Conservation (phyloP, 257 asterid genomes). For the Solanum lignicaule region DNA sequence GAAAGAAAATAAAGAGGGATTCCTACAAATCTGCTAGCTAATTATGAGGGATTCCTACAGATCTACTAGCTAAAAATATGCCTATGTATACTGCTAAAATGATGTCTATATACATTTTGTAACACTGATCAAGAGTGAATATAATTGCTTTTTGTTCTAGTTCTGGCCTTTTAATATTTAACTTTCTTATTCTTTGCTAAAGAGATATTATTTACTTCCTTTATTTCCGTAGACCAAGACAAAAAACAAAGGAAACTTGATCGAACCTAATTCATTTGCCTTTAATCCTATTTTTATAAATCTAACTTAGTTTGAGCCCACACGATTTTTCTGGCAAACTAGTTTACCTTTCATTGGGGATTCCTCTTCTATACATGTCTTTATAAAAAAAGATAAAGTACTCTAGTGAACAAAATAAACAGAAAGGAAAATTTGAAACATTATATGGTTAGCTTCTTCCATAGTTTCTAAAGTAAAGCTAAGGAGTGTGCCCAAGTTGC, state of each 20-base stretch:
- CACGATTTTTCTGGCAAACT: background rate
- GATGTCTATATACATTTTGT: no score
- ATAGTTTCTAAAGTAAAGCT: background rate
- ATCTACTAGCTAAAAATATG: no score
- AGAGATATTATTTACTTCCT: background rate
- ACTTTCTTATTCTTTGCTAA: background rate
- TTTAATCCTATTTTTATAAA: background rate
- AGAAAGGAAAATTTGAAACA: background rate
- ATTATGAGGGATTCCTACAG: no score
- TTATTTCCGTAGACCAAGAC: background rate
- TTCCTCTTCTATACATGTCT: background rate
- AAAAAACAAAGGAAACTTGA: background rate
- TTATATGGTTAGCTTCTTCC: background rate
- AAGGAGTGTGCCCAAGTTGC: conserved; percentile 15
- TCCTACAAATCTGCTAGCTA: no score
- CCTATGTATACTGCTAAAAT: no score
- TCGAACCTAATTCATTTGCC: background rate
- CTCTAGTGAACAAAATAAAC: background rate
- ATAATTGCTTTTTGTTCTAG: background rate
- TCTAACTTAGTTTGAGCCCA: background rate
- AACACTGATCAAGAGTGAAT: background rate
- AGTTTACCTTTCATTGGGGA: background rate
- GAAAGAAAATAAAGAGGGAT: no score
- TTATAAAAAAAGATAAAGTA: background rate
- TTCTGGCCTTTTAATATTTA: background rate